Evolutionary conservation across 192 early-diverging fungal genomes (phyloP), one percentile per base, ranked within the genome.

Genomic region (Entomortierella lignicola): DNA sequence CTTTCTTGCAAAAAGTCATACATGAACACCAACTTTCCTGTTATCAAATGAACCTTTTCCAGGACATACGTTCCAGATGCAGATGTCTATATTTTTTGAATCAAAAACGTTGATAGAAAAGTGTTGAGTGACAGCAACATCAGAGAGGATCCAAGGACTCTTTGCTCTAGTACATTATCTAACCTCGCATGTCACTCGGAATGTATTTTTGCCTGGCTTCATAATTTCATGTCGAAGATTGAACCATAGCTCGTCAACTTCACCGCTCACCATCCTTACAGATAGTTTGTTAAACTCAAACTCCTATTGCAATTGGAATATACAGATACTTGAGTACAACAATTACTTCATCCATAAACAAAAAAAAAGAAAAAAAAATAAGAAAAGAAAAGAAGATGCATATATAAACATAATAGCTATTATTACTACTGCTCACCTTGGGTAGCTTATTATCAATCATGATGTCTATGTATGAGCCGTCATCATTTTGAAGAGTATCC

Each of bases 1-100:
- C 53, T 83, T 37, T 83, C 72, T 43, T 85, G 66, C 60, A 85
- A 60, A 55, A 88, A 89, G 57, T 83, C 87, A 29, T 90, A 85
- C 18, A 77, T 42, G 57, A 91, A 89, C 20, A 84, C 63, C 25
- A 92, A 53, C 62, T 90, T 91, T 25, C 91, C 91, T 29, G 88
- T 82, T 25, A 68, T 71, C 66, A 92, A 50, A 32, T 80, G 77
- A 48, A 86, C 83, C 10, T 72, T 82, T 34, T 88, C 88, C 18
- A 87, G 74, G 2, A 82, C 77, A 75, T 92, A 93, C 31, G 84
- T 86, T 34, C 92, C 92, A 30, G 85, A 86, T 4, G 87, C 82
- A 13, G 88, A 84, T 29, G 79, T 84, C 85, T 89, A 64, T 34
- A 34, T 52, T 60, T n/a, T 37, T 17, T 12, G 20, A 30, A 21